Evolutionary conservation across 768 basidiomycete species (phyloP).

Genomic region (Lyophyllum semitale): DNA sequence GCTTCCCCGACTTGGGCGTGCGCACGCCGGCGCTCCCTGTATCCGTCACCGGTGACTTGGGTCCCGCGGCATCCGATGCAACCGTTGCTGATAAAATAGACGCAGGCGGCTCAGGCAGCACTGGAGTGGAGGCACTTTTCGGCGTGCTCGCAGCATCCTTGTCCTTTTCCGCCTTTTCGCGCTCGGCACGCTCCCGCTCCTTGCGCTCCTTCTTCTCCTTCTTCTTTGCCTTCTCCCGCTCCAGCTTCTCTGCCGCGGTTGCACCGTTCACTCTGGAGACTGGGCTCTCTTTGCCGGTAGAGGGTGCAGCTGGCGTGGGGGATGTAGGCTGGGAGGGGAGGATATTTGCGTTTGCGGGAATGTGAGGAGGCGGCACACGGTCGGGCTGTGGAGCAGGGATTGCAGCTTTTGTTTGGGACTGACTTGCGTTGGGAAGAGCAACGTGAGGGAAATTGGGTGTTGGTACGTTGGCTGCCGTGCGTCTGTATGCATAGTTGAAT

Average conservation of each 20-base stretch:
- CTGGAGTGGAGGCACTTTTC: constrained; percentile 30
- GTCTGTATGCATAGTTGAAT: constrained; percentile 95
- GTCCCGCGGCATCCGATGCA: constrained; percentile 31
- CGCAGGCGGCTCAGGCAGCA: constrained; percentile 21
- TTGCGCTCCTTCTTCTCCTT: constrained; percentile 68
- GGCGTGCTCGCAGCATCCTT: constrained; percentile 30
- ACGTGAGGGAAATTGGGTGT: constrained; percentile 63
- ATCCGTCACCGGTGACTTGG: constrained; percentile 54
- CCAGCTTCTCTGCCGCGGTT: constrained; percentile 46
- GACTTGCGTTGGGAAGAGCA: constrained; percentile 44
- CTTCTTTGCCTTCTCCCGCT: constrained; percentile 58
- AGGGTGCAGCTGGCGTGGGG: constrained; percentile 32
- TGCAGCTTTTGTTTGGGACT: constrained; percentile 36
- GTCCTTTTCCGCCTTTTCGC: constrained; percentile 35
- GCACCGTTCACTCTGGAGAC: constrained; percentile 44
- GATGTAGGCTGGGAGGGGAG: constrained; percentile 37
- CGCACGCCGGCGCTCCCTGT: constrained; percentile 63
- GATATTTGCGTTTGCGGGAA: constrained; percentile 31
- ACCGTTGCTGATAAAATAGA: constrained; percentile 26
- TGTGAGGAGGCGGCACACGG: constrained; percentile 27
- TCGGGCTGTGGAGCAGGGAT: constrained; percentile 35
- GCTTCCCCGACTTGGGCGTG: constrained; percentile 70
- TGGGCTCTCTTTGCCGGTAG: constrained; percentile 36
- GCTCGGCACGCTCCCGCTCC: constrained; percentile 50
- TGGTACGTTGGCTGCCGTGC: constrained; percentile 59